Evolutionary conservation across 129 eudicot species (phyloP).

Genomic region (Pittosporum tobira): DNA sequence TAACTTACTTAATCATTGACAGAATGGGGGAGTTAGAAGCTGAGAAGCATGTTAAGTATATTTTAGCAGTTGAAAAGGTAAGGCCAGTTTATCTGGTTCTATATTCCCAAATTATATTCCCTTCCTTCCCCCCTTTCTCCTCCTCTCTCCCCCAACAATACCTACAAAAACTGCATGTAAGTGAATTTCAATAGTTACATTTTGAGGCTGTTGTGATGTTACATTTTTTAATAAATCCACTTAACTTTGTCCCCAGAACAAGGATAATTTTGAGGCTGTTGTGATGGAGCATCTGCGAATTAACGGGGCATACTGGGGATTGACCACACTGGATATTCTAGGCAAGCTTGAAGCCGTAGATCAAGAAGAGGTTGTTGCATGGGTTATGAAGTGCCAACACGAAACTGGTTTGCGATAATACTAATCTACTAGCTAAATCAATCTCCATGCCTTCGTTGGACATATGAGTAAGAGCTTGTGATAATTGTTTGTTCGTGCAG

Average conservation of each 20-base stretch:
- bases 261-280: constrained; percentile 60
- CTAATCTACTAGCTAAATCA: not conserved
- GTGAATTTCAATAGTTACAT: no score
- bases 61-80: constrained; percentile 61
- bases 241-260: constrained; percentile 24
- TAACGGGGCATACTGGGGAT: constrained; percentile 95
- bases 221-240: not conserved
- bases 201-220: no score
- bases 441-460: not conserved
- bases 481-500: constrained; percentile 19
- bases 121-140: no score
- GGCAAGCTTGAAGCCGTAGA: constrained; percentile 68
- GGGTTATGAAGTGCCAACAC: constrained; percentile 93
- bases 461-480: not conserved
- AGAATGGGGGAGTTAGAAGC: constrained; percentile 69
- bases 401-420: constrained; percentile 46
- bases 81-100: not conserved
- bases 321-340: constrained; percentile 68
- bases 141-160: not conserved
- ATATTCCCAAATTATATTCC: not conserved
- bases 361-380: constrained; percentile 64
- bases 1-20: not conserved
- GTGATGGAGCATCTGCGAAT: constrained; percentile 78
- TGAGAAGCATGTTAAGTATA: constrained; percentile 63
- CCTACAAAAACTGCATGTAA: no score